Percentiles rank a stretch among this genome's conserved stretches.
Conservation (phyloP, 192 early-diverging fungal genomes). For the Linnemannia schmuckeri region DNA sequence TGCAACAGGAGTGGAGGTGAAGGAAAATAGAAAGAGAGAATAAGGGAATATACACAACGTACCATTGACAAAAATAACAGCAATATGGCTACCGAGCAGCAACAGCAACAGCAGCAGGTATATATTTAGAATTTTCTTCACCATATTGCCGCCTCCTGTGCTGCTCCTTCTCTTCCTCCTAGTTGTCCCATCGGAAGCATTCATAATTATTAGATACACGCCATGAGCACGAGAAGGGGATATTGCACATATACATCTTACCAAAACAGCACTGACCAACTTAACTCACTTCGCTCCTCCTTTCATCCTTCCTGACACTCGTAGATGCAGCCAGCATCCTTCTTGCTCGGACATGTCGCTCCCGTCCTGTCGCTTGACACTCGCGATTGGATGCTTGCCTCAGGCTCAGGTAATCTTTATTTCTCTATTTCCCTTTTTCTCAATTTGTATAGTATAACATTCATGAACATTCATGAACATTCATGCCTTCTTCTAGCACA, state of each 20-base stretch:
- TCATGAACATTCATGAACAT: not conserved
- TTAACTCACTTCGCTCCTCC: not conserved
- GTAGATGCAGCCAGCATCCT: constrained; percentile 19
- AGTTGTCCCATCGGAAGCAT: not conserved
- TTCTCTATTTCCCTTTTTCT: not conserved
- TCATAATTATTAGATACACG: not conserved
- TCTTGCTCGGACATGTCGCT: constrained; percentile 42
- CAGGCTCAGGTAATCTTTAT: constrained; percentile 37
- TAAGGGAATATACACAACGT: not conserved
- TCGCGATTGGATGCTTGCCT: constrained; percentile 50
- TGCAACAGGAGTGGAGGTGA: not conserved
- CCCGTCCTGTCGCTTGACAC: constrained; percentile 38
- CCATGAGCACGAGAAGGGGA: not conserved
- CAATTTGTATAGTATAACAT: not conserved
- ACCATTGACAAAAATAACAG: constrained; percentile 8
- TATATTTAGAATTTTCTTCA: not conserved
- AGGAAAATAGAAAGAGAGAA: not conserved
- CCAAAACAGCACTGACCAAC: not conserved
- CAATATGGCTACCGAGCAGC: not conserved
- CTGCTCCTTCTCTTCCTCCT: constrained; percentile 8
- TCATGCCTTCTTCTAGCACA: not conserved
- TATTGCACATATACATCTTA: no score
- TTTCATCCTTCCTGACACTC: not conserved
- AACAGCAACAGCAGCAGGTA: constrained; percentile 5
- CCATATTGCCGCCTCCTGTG: not conserved